Evolutionary conservation across 116 monocot species (phyloP).

Genomic region (Phalaenopsis hybrid): DNA sequence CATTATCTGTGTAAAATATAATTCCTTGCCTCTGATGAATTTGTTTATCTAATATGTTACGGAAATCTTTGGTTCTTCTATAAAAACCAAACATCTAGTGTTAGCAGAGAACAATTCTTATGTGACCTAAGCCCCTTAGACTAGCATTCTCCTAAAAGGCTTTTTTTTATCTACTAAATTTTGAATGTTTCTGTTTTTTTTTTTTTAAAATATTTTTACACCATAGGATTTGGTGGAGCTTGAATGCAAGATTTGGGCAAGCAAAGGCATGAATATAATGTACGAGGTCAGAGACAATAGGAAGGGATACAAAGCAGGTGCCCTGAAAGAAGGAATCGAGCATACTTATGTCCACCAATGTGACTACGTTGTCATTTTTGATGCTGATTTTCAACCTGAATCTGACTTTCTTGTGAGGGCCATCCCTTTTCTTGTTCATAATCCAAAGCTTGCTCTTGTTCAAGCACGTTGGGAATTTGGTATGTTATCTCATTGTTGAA

Average conservation of each 20-base stretch:
- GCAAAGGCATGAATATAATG: conserved; percentile 67
- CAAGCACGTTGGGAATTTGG: conserved; percentile 93
- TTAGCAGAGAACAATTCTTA: background rate
- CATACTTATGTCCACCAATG: conserved; percentile 61
- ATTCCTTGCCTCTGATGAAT: no score
- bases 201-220: background rate
- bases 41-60: no score
- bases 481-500: conserved; percentile 17
- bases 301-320: conserved; percentile 92
- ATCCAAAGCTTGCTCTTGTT: conserved; percentile 71
- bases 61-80: no score
- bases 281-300: conserved; percentile 82
- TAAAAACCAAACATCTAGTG: no score
- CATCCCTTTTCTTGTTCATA: conserved; percentile 63
- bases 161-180: background rate
- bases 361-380: conserved; percentile 87
- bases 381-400: conserved; percentile 92
- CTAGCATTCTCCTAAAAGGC: background rate
- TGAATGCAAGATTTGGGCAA: conserved; percentile 78
- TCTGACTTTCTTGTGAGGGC: conserved; percentile 72
- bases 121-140: background rate
- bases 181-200: background rate
- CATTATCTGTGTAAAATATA: no score
- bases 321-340: conserved; percentile 73
- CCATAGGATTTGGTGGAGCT: conserved; percentile 67